Percentiles rank a stretch among this genome's conserved stretches.
Evolutionary conservation across 257 asterid genomes (phyloP).

Genomic region (Verbascum thapsus): DNA sequence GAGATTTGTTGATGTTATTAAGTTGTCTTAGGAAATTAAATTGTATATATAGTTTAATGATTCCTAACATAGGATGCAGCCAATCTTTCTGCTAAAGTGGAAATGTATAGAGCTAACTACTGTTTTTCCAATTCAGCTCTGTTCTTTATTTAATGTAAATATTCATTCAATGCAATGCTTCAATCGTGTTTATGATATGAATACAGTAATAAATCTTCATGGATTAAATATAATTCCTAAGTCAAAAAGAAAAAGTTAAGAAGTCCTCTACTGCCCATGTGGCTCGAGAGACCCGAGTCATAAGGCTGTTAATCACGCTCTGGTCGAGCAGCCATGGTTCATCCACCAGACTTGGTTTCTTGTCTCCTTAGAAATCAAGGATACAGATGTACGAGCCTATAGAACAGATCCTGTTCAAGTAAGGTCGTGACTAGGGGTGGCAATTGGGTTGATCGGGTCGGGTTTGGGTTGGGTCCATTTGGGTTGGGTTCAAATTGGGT

Average conservation of each 20-base stretch:
- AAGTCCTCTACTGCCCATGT: not conserved
- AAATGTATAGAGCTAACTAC: too few species aligned
- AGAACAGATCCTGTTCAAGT: conserved; percentile 2
- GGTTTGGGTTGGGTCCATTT: too few species aligned
- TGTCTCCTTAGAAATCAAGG: conserved; percentile 1
- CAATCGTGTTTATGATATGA: too few species aligned
- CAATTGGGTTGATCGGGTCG: too few species aligned
- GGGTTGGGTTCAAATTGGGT: too few species aligned
- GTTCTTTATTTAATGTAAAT: not conserved
- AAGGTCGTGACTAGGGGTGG: too few species aligned
- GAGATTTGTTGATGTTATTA: too few species aligned
- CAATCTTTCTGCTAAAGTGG: not conserved
- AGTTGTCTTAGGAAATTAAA: not conserved
- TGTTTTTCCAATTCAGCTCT: not conserved
- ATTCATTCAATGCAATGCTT: too few species aligned
- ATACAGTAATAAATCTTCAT: too few species aligned
- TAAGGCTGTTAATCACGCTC: not conserved
- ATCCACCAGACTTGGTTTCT: not conserved
- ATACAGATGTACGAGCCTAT: not conserved
- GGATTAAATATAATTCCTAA: too few species aligned
- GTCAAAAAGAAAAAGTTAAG: too few species aligned
- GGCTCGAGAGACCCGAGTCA: not conserved
- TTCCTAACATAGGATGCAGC: not conserved
- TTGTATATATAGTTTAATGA: not conserved
- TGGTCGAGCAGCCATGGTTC: conserved; percentile 1